phyloP scores from a whole-genome alignment of 1,139 yeast species.

The Diutina mesorugosa region DNA sequence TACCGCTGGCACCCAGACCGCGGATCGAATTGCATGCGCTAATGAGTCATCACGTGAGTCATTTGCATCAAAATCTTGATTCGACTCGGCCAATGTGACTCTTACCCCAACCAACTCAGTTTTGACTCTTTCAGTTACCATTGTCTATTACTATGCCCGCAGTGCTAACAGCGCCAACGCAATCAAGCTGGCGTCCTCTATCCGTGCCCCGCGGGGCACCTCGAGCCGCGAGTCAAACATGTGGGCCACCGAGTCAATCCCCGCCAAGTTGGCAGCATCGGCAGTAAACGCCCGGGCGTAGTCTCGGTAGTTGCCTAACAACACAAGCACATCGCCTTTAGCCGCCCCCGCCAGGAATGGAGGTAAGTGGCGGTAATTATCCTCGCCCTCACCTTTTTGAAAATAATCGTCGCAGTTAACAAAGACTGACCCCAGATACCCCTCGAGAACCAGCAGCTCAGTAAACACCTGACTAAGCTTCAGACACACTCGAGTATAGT shows the following conservation, averaged over 20 bases:
- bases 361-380: slow-evolving; percentile 1
- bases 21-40: no score
- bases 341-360: slow-evolving; percentile 4
- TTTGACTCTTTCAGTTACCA: no score
- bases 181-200: slow-evolving; percentile 62
- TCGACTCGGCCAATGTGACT: no score
- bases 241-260: slow-evolving; percentile 39
- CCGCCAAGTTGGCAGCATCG: slow-evolving; percentile 34
- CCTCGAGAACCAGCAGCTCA: slow-evolving; percentile 51
- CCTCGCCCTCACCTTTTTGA: slow-evolving; percentile 10
- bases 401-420: slow-evolving; percentile 57
- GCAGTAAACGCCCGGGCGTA: slow-evolving; percentile 32
- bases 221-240: slow-evolving; percentile 56
- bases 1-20: no score
- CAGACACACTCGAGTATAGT: slow-evolving; percentile 56
- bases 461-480: slow-evolving; percentile 57
- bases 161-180: slow-evolving; percentile 24
- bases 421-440: slow-evolving; percentile 57
- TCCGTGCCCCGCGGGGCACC: slow-evolving; percentile 43
- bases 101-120: no score
- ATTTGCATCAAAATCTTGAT: no score
- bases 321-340: slow-evolving; percentile 31
- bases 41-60: not conserved
- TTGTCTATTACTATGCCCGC: not conserved
- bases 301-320: slow-evolving; percentile 55